Conservation (phyloP, 75 land plant genomes). For the Selaginella moellendorffii region DNA sequence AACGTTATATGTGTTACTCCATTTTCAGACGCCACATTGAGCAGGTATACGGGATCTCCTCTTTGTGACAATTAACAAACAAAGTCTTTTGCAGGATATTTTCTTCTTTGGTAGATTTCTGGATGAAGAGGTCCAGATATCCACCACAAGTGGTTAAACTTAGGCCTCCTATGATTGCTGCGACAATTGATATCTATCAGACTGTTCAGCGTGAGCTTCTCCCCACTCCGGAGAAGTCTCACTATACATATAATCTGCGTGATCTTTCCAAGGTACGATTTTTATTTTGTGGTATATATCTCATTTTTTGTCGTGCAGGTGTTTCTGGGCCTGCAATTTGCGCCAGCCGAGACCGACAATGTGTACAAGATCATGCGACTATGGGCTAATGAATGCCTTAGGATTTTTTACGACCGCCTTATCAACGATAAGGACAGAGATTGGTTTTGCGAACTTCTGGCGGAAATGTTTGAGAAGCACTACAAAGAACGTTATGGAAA, state of each 20-base stretch:
- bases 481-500: constrained; percentile 31
- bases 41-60: constrained; percentile 18
- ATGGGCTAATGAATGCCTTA: constrained; percentile 23
- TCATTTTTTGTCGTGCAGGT: constrained; percentile 8
- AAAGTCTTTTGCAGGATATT: constrained; percentile 15
- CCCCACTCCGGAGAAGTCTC: constrained; percentile 27
- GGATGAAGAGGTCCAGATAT: constrained; percentile 24
- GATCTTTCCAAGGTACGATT: constrained; percentile 25
- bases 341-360: constrained; percentile 17
- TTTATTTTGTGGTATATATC: too few relatives aligned
- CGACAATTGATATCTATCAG: constrained; percentile 24
- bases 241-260: constrained; percentile 23
- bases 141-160: constrained; percentile 12
- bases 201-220: constrained; percentile 25
- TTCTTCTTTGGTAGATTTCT: constrained; percentile 19
- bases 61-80: constrained; percentile 6
- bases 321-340: constrained; percentile 23
- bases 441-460: constrained; percentile 25
- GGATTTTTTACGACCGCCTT: constrained; percentile 24
- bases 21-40: constrained; percentile 19
- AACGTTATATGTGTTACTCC: constrained; percentile 20
- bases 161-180: constrained; percentile 18
- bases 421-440: constrained; percentile 19
- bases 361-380: constrained; percentile 18
- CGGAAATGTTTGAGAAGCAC: constrained; percentile 26